A percentile compares a stretch with the other conserved stretches of the same genome.
phyloP scores from a whole-genome alignment of 345 rosid species.

The Ceriops zippeliana region DNA sequence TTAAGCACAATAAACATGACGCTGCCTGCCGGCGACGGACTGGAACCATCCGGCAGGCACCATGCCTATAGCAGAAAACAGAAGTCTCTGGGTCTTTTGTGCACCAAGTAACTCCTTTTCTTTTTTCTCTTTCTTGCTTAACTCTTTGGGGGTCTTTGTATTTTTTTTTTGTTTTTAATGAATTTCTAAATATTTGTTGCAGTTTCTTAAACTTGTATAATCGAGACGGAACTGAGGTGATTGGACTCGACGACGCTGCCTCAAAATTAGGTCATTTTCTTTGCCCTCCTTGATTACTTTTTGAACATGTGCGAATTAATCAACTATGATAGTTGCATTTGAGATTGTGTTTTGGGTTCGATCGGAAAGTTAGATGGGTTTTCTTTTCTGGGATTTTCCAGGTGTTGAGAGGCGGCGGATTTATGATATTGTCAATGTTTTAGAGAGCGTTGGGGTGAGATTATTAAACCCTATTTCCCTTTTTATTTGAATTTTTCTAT shows the following conservation, averaged over 20 bases:
- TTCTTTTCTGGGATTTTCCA: constrained; percentile 2
- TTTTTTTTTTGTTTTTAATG: background rate
- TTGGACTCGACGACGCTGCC: constrained; percentile 90
- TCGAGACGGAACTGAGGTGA: constrained; percentile 53
- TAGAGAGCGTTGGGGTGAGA: constrained; percentile 35
- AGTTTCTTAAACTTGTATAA: constrained; percentile 79
- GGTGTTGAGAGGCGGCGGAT: constrained; percentile 37
- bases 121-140: background rate
- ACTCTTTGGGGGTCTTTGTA: too few species aligned
- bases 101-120: constrained; percentile 56
- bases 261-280: constrained; percentile 50
- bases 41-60: constrained; percentile 52
- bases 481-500: background rate
- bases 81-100: constrained; percentile 87
- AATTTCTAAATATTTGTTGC: background rate
- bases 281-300: background rate
- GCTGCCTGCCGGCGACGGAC: background rate
- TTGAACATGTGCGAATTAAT: background rate
- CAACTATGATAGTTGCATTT: background rate
- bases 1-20: background rate
- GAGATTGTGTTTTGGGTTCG: background rate
- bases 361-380: background rate
- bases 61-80: constrained; percentile 70
- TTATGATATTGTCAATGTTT: constrained; percentile 33
- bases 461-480: background rate